Percentiles rank a stretch among this genome's conserved stretches.
phyloP scores from a whole-genome alignment of 306 rosid genomes.

The Morella rubra region DNA sequence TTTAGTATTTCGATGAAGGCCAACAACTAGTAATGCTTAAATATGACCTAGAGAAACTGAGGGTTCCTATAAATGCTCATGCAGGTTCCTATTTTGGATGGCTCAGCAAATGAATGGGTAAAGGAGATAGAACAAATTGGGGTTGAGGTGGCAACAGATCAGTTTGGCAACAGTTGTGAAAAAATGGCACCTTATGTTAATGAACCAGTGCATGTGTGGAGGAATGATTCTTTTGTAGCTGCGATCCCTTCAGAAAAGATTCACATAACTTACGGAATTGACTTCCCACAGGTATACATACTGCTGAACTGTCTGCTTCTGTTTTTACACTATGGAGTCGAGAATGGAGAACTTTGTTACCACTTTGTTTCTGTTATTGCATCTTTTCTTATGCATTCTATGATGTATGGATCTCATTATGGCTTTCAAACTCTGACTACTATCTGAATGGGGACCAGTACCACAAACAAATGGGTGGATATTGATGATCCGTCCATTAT shows the following conservation, averaged over 20 bases:
- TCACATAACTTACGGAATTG: slow-evolving; percentile 71
- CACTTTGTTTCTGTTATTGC: neutral
- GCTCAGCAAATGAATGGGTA: slow-evolving; percentile 86
- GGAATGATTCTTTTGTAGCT: slow-evolving; percentile 67
- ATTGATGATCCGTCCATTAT: slow-evolving; percentile 14
- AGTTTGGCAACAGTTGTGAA: slow-evolving; percentile 49
- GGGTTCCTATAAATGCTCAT: slow-evolving; percentile 15
- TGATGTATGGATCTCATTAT: neutral
- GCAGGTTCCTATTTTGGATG: slow-evolving; percentile 92
- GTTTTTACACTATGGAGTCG: slow-evolving; percentile 5
- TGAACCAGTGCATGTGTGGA: slow-evolving; percentile 64
- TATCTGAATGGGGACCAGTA: no score
- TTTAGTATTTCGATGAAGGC: neutral
- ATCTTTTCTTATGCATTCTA: neutral
- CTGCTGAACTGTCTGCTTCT: slow-evolving; percentile 7
- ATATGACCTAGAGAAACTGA: slow-evolving; percentile 24
- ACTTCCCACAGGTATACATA: slow-evolving; percentile 67
- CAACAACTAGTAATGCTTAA: neutral
- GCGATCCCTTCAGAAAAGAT: slow-evolving; percentile 66
- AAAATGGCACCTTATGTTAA: slow-evolving; percentile 66
- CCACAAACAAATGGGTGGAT: neutral
- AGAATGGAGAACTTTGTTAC: neutral
- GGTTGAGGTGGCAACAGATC: slow-evolving; percentile 55
- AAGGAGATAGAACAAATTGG: slow-evolving; percentile 69
- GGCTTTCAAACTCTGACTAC: neutral